Percentiles rank a stretch among this genome's conserved stretches.
Conservation (phyloP, 1,284 basidiomycete genomes). For the Irpex sp. region DNA sequence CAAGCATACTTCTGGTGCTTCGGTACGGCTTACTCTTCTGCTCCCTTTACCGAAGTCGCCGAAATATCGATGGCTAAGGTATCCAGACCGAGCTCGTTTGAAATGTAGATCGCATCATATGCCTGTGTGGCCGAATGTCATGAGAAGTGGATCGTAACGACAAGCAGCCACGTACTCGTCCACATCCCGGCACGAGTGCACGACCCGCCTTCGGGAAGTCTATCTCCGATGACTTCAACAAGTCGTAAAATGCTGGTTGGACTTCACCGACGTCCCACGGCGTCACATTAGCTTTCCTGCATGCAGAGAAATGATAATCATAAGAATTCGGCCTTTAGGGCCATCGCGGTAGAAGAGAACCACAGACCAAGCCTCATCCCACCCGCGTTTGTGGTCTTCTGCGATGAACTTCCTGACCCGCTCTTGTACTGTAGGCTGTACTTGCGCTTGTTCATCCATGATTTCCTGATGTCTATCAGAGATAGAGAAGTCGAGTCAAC, state of each 20-base stretch:
- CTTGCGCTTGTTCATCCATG: background rate
- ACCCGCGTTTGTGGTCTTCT: constrained; percentile 17
- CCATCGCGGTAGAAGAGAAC: background rate
- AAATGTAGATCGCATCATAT: constrained; percentile 58
- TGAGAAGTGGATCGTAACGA: constrained; percentile 58
- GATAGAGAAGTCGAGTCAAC: background rate
- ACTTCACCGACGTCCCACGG: constrained; percentile 61
- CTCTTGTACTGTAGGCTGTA: constrained; percentile 1
- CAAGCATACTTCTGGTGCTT: constrained; percentile 12
- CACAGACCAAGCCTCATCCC: constrained; percentile 31
- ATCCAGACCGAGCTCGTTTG: constrained; percentile 45
- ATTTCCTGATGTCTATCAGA: background rate
- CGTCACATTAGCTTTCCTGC: constrained; percentile 53
- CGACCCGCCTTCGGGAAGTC: constrained; percentile 49
- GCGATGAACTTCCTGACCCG: constrained; percentile 8
- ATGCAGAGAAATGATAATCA: background rate
- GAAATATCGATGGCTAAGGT: constrained; percentile 56
- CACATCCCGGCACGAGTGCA: constrained; percentile 73
- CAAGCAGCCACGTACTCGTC: constrained; percentile 39
- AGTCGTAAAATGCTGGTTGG: constrained; percentile 53
- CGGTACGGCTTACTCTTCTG: constrained; percentile 36
- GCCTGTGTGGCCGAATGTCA: constrained; percentile 41
- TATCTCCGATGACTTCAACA: constrained; percentile 46
- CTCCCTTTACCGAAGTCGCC: constrained; percentile 47
- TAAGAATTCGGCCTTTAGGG: background rate